Evolutionary conservation across 2,329 filamentous ascomycete species (phyloP).

Genomic region (Sporothrix curviconia): DNA sequence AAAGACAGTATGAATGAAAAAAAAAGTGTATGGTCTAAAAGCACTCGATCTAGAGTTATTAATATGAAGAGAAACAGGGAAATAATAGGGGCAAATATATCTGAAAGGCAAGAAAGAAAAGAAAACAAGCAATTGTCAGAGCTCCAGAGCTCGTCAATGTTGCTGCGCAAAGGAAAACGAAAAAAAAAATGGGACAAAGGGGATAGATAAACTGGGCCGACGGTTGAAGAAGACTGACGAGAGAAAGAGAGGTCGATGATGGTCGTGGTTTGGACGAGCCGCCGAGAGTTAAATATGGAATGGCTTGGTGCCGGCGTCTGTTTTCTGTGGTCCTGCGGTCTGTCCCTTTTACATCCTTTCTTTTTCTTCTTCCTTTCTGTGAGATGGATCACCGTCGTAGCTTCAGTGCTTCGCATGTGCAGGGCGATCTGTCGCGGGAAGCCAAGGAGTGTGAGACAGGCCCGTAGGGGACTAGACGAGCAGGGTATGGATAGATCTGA

Average conservation of each 20-base stretch:
- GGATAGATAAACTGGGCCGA: conserved; percentile 18
- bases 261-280: conserved; percentile 9
- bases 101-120: conserved; percentile 3
- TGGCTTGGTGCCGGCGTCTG: background rate
- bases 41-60: background rate
- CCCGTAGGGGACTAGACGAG: background rate
- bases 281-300: conserved; percentile 8
- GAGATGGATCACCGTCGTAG: conserved; percentile 6
- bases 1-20: conserved; percentile 10
- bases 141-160: conserved; percentile 19
- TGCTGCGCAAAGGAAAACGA: background rate
- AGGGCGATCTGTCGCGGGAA: conserved; percentile 10
- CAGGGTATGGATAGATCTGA: background rate
- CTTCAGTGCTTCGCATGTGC: background rate
- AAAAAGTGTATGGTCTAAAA: background rate
- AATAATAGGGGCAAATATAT: no score
- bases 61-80: background rate
- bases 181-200: conserved; percentile 7
- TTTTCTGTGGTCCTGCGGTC: background rate
- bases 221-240: conserved; percentile 18
- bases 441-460: background rate
- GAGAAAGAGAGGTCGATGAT: conserved; percentile 8
- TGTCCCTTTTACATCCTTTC: no score
- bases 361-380: background rate
- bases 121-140: conserved; percentile 11